phyloP scores from a whole-genome alignment of 1,139 yeast species.

The Hemisphaericaspora lyxosophila region DNA sequence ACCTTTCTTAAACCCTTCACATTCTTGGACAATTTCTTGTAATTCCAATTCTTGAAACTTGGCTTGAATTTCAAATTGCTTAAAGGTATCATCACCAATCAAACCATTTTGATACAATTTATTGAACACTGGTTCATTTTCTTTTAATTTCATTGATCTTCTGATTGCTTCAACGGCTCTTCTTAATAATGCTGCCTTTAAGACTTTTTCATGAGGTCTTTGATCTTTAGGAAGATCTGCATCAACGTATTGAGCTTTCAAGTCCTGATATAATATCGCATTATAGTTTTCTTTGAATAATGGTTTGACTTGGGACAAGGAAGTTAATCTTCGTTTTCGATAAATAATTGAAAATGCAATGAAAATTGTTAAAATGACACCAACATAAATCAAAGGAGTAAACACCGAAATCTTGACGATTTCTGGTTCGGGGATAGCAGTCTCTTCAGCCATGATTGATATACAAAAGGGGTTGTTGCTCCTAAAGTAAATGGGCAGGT shows the following conservation, averaged over 20 bases:
- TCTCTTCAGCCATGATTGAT: slow-evolving; percentile 15
- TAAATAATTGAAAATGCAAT: slow-evolving; percentile 72
- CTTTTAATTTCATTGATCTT: slow-evolving; percentile 69
- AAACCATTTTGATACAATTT: slow-evolving; percentile 82
- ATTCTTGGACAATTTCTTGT: slow-evolving; percentile 74
- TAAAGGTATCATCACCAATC: slow-evolving; percentile 85
- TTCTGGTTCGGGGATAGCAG: slow-evolving; percentile 13
- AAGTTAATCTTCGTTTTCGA: slow-evolving; percentile 56
- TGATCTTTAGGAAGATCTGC: slow-evolving; percentile 39
- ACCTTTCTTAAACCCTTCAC: slow-evolving; percentile 69
- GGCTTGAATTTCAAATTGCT: slow-evolving; percentile 73
- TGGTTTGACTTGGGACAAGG: slow-evolving; percentile 60
- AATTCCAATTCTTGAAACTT: slow-evolving; percentile 81
- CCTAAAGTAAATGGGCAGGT: no score
- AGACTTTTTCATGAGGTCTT: slow-evolving; percentile 74
- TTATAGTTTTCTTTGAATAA: slow-evolving; percentile 71
- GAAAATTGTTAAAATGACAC: slow-evolving; percentile 67
- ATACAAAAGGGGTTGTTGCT: no score
- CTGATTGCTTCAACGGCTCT: slow-evolving; percentile 74
- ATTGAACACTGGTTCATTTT: slow-evolving; percentile 64
- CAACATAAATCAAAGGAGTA: slow-evolving; percentile 82
- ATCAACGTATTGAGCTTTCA: slow-evolving; percentile 47
- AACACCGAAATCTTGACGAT: slow-evolving; percentile 62
- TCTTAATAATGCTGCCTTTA: slow-evolving; percentile 80
- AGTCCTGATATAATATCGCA: slow-evolving; percentile 59